A percentile compares a stretch with the other conserved stretches of the same genome.
Evolutionary conservation across 495 filamentous ascomycete species (phyloP).

Genomic region (Durotheca rogersii): DNA sequence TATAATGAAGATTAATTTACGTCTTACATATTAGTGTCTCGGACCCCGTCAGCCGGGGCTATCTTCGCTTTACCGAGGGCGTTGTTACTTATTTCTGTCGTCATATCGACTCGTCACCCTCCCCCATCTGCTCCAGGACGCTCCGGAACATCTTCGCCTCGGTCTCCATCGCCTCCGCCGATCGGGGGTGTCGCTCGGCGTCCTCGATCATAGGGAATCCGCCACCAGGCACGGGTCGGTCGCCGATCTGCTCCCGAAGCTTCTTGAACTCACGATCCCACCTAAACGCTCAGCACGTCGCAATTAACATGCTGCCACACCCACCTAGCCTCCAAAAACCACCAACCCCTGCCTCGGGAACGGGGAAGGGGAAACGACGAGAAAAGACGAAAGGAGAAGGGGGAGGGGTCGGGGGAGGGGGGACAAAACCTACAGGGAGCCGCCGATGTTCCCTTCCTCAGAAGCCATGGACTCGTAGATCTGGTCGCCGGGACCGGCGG

Average conservation of each 20-base stretch:
- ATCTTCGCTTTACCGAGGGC: no score
- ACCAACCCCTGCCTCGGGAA: no score
- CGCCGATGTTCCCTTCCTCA: constrained; percentile 82
- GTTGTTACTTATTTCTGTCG: background rate
- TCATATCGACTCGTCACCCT: background rate
- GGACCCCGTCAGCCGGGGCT: no score
- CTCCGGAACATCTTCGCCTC: constrained; percentile 69
- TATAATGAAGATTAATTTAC: no score
- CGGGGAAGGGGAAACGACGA: no score
- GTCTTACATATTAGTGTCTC: no score
- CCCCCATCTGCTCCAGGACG: constrained; percentile 40
- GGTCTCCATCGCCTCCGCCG: constrained; percentile 70
- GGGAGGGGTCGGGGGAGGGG: background rate
- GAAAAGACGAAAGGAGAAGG: background rate
- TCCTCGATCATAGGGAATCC: constrained; percentile 62
- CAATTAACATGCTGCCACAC: constrained; percentile 10
- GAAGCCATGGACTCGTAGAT: constrained; percentile 82
- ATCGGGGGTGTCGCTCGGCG: constrained; percentile 64
- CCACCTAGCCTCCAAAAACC: no score
- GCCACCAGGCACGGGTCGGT: constrained; percentile 44
- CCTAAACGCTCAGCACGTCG: no score
- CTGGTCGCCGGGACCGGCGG: constrained; percentile 52
- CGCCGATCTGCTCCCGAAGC: constrained; percentile 8
- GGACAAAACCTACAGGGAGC: constrained; percentile 51
- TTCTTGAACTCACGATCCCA: constrained; percentile 21